Base-by-base conservation (phyloP, 345 rosid genomes). In the Streptanthus diversifolius region DNA sequence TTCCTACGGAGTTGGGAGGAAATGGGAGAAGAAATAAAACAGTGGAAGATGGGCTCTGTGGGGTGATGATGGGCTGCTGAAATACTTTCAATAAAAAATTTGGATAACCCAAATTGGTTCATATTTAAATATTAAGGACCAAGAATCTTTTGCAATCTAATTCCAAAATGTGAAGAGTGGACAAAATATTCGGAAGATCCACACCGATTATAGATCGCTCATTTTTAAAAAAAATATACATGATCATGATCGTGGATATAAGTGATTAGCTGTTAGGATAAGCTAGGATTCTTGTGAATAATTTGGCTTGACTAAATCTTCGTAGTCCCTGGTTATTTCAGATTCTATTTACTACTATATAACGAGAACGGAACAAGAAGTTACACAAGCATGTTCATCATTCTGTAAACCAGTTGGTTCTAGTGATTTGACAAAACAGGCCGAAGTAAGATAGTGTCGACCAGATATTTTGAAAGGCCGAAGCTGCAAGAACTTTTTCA, bases 21-120 rank as follows among this genome's bases (percentile, higher is more conserved):
- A n/a, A 52, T 49, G 24, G 24, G 27, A 17, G 41, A 53, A 67
- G 3, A 54, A 68, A 43, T 8, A 22, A 55, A 55, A 55, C 30
- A 55, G 7, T 18, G 7, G 56, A 44, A 30, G 56, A 69, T 69
- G 73, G 65, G 73, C 56, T 69, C 15, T 56, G 15, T 69, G 56
- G 65, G 33, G 33, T 43, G 43, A 32, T 44, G 35, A 43, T 69
- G 73, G 73, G 73, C 73, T 69, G 3, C 56, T 57, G 24, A 55
- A 13, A 43, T 19, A 14, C 4, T 45, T 44, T 57, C 29, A 55
- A 5, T 30, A 30, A 11, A 25, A 53, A 27, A 13, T 17, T n/a
- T 24, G 18, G 48, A 48, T 5, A 44, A 70, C 58, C 66, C 64
- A 62, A 39, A 61, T 8, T 12, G 25, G 12, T 18, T 45, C 8